Conservation (phyloP, 495 filamentous ascomycete species). For the Patellaria atrata region DNA sequence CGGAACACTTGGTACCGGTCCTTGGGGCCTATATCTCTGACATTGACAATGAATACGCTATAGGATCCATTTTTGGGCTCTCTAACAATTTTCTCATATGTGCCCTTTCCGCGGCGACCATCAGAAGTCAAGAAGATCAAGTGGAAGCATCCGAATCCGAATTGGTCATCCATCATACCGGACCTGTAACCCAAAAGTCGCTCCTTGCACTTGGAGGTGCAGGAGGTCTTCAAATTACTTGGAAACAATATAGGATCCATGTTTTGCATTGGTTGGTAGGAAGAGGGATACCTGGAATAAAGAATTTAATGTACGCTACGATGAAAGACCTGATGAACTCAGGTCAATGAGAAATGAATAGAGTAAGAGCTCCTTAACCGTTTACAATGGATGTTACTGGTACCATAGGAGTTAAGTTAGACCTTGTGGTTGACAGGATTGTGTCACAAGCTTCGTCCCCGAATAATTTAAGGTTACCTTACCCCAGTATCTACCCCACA, state of each 20-base stretch:
- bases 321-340: constrained; percentile 54
- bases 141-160: constrained; percentile 21
- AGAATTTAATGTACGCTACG: constrained; percentile 65
- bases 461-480: no score
- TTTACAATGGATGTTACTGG: no score
- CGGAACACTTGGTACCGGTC: constrained; percentile 34
- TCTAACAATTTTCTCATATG: constrained; percentile 53
- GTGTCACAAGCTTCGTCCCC: no score
- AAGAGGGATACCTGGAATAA: constrained; percentile 50
- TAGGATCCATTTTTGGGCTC: constrained; percentile 52
- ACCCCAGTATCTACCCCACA: no score
- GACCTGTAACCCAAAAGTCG: constrained; percentile 59
- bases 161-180: constrained; percentile 44
- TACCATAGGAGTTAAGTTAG: no score
- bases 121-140: constrained; percentile 51
- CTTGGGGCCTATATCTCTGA: constrained; percentile 37
- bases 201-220: constrained; percentile 46
- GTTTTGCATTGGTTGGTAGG: constrained; percentile 57
- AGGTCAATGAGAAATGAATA: neutral
- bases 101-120: constrained; percentile 49
- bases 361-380: no score
- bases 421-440: no score
- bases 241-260: constrained; percentile 61
- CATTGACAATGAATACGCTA: constrained; percentile 26
- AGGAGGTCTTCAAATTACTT: constrained; percentile 55